Evolutionary conservation across 345 rosid genomes (phyloP), one percentile per base, ranked within the genome.

Genomic region (Theobroma cacao): DNA sequence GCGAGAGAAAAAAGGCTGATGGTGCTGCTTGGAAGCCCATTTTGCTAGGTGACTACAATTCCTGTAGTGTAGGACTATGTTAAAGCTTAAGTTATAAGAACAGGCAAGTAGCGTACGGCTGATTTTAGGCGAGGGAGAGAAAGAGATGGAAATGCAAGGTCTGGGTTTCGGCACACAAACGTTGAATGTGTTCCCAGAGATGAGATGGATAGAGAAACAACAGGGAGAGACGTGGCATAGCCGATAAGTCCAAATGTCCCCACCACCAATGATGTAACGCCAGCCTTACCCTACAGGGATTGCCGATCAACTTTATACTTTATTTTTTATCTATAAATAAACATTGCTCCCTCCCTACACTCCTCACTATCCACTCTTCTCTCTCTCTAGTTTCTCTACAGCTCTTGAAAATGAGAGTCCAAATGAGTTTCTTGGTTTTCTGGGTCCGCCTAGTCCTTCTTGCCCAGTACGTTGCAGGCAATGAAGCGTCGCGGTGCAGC

Each of bases 1-100:
- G 41, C 76, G 79, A 75, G 18, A 58, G 70, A 22, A 2, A 80
- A 41, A 74, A 41, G 48, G 71, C 1, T 53, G 77, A 10, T 61
- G 75, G 63, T 61, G 56, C 22, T 66, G 78, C 82, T 75, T 78
- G 79, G 22, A 78, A 59, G 56, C 64, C 82, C 89, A 84, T 83
- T 62, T 76, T 70, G 52, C 12, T 45, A 26, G 8, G 15, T 69
- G 56, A 45, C 8, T 48, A n/a, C n/a, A n/a, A n/a, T n/a, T n/a
- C n/a, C n/a, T n/a, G n/a, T n/a, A n/a, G n/a, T n/a, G n/a, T n/a
- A n/a, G n/a, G n/a, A n/a, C n/a, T n/a, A n/a, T n/a, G n/a, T n/a
- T n/a, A n/a, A n/a, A n/a, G n/a, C n/a, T n/a, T n/a, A n/a, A n/a
- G n/a, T n/a, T n/a, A n/a, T n/a, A n/a, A n/a, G n/a, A n/a, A n/a